Evolutionary conservation across 345 rosid genomes (phyloP), one percentile per base, ranked within the genome.

Genomic region (Citropsis articulata): DNA sequence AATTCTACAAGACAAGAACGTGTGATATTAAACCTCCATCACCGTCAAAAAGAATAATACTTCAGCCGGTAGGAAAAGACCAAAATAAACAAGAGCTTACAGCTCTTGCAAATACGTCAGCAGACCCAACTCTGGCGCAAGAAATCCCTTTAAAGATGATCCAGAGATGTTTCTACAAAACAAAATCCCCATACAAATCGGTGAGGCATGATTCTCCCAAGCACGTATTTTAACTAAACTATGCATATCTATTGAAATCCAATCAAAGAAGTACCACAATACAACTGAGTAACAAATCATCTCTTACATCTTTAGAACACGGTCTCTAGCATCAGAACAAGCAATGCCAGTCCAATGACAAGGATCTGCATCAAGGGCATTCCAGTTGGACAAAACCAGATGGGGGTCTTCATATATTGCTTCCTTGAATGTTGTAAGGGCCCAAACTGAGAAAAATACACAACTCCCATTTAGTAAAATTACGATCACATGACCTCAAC

Each of bases 321-420:
- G 98, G 78, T 89, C 91, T 81, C 91, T 83, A 75, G 80, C 72
- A 21, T 33, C 67, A 27, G 90, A 84, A 79, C 98, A 97, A 57
- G 77, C 71, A 82, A 97, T 45, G 78, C 98, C 98, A 27, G 72
- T 62, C 99, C 98, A 97, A 75, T 80, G 86, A 82, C 99, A 97
- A 68, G 97, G 98, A 94, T 91, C 90, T 73, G 88, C 89, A 86
- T 88, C 92, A 66, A 90, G 85, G 69, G 85, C 83, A 85, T 94
- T 89, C 98, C 98, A 97, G 81, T 86, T 91, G 65, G 97, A 89
- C 81, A 93, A 85, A 84, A 91, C 91, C 82, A 84, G 70, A 67
- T 72, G 82, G 30, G 98, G 99, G 86, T 97, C 99, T 77, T 94
- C 98, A 80, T 84, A 91, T 79, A 93, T 87, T 57, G 91, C 93